phyloP scores from a whole-genome alignment of 2,329 filamentous ascomycete genomes.

The Cyanodermella asteris region DNA sequence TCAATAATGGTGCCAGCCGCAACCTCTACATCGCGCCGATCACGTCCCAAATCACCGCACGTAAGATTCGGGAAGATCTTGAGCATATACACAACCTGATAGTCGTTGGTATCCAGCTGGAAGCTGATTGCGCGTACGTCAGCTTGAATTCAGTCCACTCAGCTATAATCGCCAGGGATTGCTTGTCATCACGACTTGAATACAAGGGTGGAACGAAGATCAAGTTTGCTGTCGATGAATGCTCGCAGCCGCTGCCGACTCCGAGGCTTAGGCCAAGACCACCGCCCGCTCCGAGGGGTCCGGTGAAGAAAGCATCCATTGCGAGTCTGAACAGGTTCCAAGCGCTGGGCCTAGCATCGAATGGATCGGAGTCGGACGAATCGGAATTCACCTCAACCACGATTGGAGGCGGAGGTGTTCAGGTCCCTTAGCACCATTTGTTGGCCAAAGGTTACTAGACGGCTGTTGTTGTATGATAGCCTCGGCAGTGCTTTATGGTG shows the following conservation, averaged over 20 bases:
- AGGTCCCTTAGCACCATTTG: too few relatives aligned
- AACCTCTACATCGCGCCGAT: constrained; percentile 49
- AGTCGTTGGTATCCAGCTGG: constrained; percentile 42
- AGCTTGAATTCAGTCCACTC: constrained; percentile 58
- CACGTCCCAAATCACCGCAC: constrained; percentile 36
- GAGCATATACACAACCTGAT: constrained; percentile 66
- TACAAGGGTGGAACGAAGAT: constrained; percentile 55
- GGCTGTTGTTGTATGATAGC: too few relatives aligned
- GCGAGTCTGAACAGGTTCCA: constrained; percentile 38
- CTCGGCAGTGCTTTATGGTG: too few relatives aligned
- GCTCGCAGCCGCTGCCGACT: constrained; percentile 33
- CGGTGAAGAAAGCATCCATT: too few relatives aligned
- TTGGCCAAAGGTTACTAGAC: too few relatives aligned
- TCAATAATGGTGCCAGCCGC: constrained; percentile 43
- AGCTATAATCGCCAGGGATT: constrained; percentile 52
- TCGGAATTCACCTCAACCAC: too few relatives aligned
- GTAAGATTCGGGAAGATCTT: constrained; percentile 46
- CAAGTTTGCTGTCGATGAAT: constrained; percentile 52
- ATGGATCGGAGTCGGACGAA: constrained; percentile 13
- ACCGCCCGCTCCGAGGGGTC: constrained; percentile 16
- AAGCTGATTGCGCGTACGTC: constrained; percentile 39
- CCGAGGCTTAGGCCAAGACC: constrained; percentile 13
- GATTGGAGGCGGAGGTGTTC: too few relatives aligned
- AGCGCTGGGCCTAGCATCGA: constrained; percentile 29
- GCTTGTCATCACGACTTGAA: constrained; percentile 45